Evolutionary conservation across 208 protist species (phyloP), one percentile per base, ranked within the genome.

Genomic region (Leptomonas seymouri): DNA sequence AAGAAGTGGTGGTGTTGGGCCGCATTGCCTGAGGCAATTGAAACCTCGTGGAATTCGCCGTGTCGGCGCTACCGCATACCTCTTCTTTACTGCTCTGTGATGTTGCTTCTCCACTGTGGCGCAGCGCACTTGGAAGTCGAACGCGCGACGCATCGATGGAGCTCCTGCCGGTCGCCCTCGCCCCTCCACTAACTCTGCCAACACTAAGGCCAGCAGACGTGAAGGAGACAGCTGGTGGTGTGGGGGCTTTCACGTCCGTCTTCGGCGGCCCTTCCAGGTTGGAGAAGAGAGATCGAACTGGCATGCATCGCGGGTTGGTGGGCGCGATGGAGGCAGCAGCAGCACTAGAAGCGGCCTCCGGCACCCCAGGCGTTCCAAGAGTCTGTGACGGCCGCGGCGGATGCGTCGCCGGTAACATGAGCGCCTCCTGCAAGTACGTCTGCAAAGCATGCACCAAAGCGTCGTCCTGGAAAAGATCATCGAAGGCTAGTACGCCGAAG

Each of bases 391-490:
- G 51, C 7, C 36, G 69, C 34, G 71, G 42, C 28, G 67, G 63
- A 25, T 44, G 58, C 51, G 63, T 71, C 14, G 63, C 30, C 1
- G 71, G 71, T 64, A 77, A 44, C 71, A 77, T 77, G 25, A 77
- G 50, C 0, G 57, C 16, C 16, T 71, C 64, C 49, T 64, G 66
- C 49, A 77, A 44, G 27, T 48, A 57, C 21, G 58, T 62, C 28
- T 77, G 71, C 25, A 77, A n/a, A 2, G 57, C 64, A 30, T 71
- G 49, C 28, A 71, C 41, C 16, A 77, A 25, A 0, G 58, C 58
- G 31, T 77, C 71, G 42, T 77, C 71, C 21, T 67, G 63, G 1
- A 77, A 41, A 6, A 77, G 64, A 20, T 77, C 71, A 23, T 77
- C 65, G 25, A 77, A 77, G 14, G 63, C 58, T 9, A 70, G 46